Evolutionary conservation across 192 early-diverging fungal genomes (phyloP).

Genomic region (Piromyces finnis): DNA sequence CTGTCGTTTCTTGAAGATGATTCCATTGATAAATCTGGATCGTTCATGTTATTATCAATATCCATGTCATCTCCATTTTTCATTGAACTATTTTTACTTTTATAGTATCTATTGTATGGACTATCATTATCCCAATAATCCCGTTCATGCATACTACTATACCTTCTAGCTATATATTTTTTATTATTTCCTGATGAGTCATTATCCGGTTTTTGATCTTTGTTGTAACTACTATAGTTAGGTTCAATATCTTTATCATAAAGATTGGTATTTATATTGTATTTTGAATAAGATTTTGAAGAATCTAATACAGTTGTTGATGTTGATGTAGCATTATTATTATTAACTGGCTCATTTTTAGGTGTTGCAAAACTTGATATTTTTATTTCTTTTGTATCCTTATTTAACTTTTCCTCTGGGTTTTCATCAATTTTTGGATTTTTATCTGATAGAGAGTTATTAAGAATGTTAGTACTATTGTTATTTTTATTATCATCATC

Average conservation of each 20-base stretch:
- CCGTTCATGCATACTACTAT: not conserved
- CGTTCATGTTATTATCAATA: not conserved
- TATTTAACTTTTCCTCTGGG: not conserved
- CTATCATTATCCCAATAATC: not conserved
- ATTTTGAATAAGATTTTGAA: not conserved
- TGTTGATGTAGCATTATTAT: too few species aligned
- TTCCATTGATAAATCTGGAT: not conserved
- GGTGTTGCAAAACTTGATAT: not conserved
- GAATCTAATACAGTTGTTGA: too few species aligned
- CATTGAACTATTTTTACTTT: not conserved
- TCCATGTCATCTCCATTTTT: not conserved
- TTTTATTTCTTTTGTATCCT: not conserved
- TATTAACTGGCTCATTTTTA: not conserved
- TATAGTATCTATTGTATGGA: not conserved
- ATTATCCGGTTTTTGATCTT: not conserved
- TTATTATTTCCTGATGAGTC: not conserved
- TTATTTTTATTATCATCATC: too few species aligned
- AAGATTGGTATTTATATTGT: not conserved
- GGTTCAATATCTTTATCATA: not conserved
- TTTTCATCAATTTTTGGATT: not conserved
- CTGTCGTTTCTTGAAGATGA: not conserved
- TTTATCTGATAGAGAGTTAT: too few species aligned
- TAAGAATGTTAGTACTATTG: too few species aligned
- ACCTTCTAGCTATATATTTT: not conserved
- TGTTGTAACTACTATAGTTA: not conserved